Base-by-base conservation (phyloP, 108 stramenopile genomes). In the Epithemia pelagica region DNA sequence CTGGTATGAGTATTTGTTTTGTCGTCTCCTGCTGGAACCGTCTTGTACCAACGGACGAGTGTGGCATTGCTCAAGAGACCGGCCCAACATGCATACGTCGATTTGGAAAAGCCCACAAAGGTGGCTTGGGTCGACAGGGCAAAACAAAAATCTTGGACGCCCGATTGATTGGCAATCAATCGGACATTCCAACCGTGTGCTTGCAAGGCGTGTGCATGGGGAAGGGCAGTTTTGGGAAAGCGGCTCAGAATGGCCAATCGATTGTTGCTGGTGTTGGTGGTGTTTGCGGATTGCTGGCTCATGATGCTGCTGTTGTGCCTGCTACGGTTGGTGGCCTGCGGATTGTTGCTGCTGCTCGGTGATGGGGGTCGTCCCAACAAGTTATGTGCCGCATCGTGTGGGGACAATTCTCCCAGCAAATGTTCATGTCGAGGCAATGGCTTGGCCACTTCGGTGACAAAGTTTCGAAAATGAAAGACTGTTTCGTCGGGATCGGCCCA, bases 131-230 rank as follows among this genome's bases (percentile, higher is more conserved):
- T 66, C 19, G 30, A 31, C 56, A 69, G 64, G n/a, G 85, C 37
- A 54, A 85, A 83, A 28, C 87, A 88, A 78, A 88, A 88, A 60
- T 88, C 87, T 54, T 81, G 72, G 32, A 77, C 37, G 24, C 59
- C 71, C 20, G 54, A 60, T 52, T 76, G 74, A 28, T 63, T 72
- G 2, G 32, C 30, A 5, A 82, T 53, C 1, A 80, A n/a, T 22
- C 76, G 67, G 1, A 83, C 84, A 18, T 59, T 58, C 3, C 81
- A 52, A n/a, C 79, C 81, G 30, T 66, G 61, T 24, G 54, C 60
- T 15, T 72, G 26, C 32, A 87, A 58, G 2, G 74, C 82, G 1
- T 70, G n/a, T n/a, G n/a, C n/a, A n/a, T n/a, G n/a, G n/a, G n/a
- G n/a, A n/a, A n/a, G n/a, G n/a, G n/a, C n/a, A n/a, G 37, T 46